Evolutionary conservation across 1,139 yeast genomes (phyloP).

Genomic region (Citeromyces siamensis): DNA sequence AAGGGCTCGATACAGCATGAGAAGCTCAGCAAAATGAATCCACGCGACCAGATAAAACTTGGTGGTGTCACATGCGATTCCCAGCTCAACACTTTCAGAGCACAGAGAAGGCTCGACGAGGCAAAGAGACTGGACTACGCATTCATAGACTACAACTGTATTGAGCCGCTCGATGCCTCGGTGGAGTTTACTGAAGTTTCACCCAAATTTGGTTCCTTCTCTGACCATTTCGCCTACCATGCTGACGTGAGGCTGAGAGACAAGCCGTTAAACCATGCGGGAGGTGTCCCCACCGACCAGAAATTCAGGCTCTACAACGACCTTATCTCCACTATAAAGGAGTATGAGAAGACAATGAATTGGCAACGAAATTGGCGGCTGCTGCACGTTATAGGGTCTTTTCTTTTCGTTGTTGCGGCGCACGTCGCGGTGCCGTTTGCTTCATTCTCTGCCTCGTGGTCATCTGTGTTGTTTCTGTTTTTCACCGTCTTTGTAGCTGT

Average conservation of each 20-base stretch:
- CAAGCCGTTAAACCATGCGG: background rate
- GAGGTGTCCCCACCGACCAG: constrained; percentile 9
- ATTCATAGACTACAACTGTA: constrained; percentile 44
- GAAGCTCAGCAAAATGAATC: constrained; percentile 38
- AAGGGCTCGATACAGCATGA: constrained; percentile 29
- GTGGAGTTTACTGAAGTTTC: constrained; percentile 66
- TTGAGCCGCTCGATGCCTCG: constrained; percentile 43
- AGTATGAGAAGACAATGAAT: constrained; percentile 40
- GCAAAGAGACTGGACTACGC: constrained; percentile 93
- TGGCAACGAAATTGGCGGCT: constrained; percentile 58
- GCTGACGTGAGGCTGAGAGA: constrained; percentile 22
- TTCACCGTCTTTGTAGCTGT: constrained; percentile 37
- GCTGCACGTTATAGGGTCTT: constrained; percentile 48
- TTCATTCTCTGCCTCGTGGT: constrained; percentile 39
- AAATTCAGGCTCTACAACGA: constrained; percentile 37
- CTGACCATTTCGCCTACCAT: constrained; percentile 89
- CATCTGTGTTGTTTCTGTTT: constrained; percentile 44
- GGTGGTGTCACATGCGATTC: constrained; percentile 94
- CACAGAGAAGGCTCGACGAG: constrained; percentile 42
- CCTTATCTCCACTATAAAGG: constrained; percentile 37
- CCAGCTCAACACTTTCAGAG: constrained; percentile 77
- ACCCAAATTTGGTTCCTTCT: constrained; percentile 54
- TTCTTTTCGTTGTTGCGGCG: constrained; percentile 35
- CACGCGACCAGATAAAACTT: constrained; percentile 50
- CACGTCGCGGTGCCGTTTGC: constrained; percentile 53